These are phyloP conservation scores for Fusarium anthophilum DNA, from an alignment of 2,329 filamentous ascomycete species.

Conservation along the genomic window DNA sequence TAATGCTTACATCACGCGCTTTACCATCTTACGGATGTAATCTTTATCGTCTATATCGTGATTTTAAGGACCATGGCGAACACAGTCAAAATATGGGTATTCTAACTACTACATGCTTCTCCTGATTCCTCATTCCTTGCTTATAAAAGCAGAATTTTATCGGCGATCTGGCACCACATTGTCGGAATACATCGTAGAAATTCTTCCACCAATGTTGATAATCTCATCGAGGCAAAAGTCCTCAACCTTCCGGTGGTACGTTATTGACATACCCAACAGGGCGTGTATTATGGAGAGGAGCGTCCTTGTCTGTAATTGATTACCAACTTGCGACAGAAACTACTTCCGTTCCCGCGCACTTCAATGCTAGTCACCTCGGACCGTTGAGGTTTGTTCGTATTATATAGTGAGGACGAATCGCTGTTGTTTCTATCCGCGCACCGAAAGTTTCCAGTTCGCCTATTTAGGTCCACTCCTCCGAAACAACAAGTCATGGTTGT, in stretches of 20 bases:
- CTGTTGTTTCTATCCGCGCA: not conserved
- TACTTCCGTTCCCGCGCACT: not conserved
- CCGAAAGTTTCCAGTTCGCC: not conserved
- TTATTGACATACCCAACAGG: not conserved
- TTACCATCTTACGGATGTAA: too few relatives aligned
- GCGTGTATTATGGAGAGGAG: rapidly evolving
- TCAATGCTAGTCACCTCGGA: not conserved
- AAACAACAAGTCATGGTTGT: constrained; percentile 7
- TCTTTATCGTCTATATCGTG: rapidly evolving
- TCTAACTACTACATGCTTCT: not conserved
- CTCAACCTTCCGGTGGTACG: not conserved
- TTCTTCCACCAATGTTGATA: rapidly evolving
- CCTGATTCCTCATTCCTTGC: rapidly evolving
- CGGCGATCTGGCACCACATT: not conserved
- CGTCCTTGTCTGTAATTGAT: not conserved
- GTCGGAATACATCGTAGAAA: not conserved
- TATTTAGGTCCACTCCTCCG: not conserved
- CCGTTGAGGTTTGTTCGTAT: not conserved
- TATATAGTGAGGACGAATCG: not conserved
- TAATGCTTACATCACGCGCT: not conserved
- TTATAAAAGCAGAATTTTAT: not conserved
- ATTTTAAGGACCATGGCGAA: not conserved
- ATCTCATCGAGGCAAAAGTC: rapidly evolving
- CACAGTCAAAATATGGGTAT: not conserved
- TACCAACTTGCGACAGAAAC: not conserved